phyloP scores from a whole-genome alignment of 257 asterid genomes.

The Anisodus acutangulus region DNA sequence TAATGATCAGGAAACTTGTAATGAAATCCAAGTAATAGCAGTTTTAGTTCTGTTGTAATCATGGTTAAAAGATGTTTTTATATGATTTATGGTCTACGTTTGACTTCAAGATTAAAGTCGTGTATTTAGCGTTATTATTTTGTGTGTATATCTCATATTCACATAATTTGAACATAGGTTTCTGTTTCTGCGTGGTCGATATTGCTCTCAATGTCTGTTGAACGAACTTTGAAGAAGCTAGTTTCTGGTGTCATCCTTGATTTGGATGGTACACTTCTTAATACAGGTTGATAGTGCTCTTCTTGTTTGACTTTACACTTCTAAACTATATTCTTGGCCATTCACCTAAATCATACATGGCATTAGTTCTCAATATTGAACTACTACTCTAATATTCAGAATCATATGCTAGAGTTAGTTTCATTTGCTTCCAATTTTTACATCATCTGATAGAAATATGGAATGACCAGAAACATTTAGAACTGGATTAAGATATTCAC shows the following conservation, averaged over 20 bases:
- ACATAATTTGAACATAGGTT: conserved; percentile 33
- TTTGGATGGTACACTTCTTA: conserved; percentile 92
- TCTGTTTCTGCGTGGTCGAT: conserved; percentile 11
- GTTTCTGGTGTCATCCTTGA: conserved; percentile 80
- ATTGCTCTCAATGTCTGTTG: conserved; percentile 41
- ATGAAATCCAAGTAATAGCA: not conserved
- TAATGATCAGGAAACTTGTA: not conserved
- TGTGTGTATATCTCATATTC: conserved; percentile 31
- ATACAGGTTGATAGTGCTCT: conserved; percentile 64
- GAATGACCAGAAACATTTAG: not conserved
- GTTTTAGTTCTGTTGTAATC: not conserved
- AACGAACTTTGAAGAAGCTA: conserved; percentile 60
- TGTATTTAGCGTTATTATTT: not conserved
- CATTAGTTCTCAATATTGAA: conserved; percentile 14
- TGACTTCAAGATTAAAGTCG: not conserved
- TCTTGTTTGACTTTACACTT: conserved; percentile 10
- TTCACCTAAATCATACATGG: conserved; percentile 22
- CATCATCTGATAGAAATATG: not conserved
- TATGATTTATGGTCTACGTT: conserved; percentile 14
- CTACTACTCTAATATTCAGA: not conserved
- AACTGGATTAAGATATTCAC: not conserved
- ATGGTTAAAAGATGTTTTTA: not conserved
- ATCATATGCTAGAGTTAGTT: not conserved
- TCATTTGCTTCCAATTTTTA: conserved; percentile 2
- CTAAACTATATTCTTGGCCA: not conserved